Evolutionary conservation across 1,284 basidiomycete species (phyloP), one percentile per base, ranked within the genome.

Genomic region (Papiliotrema laurentii): DNA sequence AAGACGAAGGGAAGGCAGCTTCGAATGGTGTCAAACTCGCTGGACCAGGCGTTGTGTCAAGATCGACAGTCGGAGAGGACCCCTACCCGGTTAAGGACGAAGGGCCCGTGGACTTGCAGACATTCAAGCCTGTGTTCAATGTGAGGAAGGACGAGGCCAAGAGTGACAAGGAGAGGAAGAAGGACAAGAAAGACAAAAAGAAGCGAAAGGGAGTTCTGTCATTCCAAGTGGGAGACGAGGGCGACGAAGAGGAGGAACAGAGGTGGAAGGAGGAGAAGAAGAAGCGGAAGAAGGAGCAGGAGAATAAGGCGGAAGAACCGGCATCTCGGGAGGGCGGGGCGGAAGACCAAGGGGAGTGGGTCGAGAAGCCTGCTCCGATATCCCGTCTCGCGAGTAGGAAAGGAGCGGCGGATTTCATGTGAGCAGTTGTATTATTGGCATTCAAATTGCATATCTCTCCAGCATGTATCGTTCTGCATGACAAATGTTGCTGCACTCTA

Each of bases 221-320:
- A 3, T 89, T 89, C 61, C 80, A 80, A 45, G 76, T 67, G 0
- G 69, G 66, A 75, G 85, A 84, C 36, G 85, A 83, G 63, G 74
- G 64, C 43, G 74, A 71, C n/a, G 50, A 52, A 26, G 49, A 46
- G 22, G 37, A 14, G 37, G 37, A 36, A 62, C 58, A n/a, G 58
- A 46, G 25, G 61, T 58, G 21, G 49, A 34, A 33, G 51, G 45
- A 24, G 44, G 44, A 26, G 57, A 61, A 62, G 49, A 61, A 60
- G 43, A 70, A 63, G 74, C 54, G 1, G 63, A 65, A 77, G 83
- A 83, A 43, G 83, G 83, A 48, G 72, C 70, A 53, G 45, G 42
- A 56, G 45, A 83, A 47, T 71, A 70, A 53, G 43, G 39, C 54
- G 44, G 50, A 47, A 35, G 34, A 48, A 30, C 35, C 44, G 46